Evolutionary conservation across 768 basidiomycete species (phyloP).

Genomic region (Hemileccinum rubropunctum): DNA sequence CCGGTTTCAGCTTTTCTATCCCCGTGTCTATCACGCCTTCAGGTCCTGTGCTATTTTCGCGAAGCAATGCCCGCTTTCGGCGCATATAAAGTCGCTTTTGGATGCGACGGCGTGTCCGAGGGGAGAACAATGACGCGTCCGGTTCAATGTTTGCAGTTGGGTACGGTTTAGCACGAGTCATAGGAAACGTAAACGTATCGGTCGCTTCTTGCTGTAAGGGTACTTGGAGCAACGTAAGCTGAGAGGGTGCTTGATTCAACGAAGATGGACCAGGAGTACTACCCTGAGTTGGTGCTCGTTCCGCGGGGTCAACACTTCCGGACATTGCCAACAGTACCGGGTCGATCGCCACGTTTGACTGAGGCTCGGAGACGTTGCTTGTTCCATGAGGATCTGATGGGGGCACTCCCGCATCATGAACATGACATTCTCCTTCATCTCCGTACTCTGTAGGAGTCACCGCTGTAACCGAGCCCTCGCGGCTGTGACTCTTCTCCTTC

Average conservation of each 20-base stretch:
- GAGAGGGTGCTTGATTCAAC: not conserved
- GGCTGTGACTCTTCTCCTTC: slow-evolving; percentile 4
- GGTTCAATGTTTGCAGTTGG: slow-evolving; percentile 1
- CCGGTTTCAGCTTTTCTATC: slow-evolving; percentile 38
- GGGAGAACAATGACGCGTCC: slow-evolving; percentile 37
- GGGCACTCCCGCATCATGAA: no score
- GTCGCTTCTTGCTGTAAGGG: not conserved
- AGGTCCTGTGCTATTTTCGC: slow-evolving; percentile 10
- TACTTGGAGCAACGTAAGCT: not conserved
- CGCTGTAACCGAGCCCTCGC: slow-evolving; percentile 6
- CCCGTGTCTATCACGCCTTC: not conserved
- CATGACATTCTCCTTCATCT: slow-evolving; percentile 1
- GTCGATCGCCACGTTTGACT: slow-evolving; percentile 27
- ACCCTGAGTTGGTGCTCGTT: not conserved
- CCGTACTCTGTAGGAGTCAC: not conserved
- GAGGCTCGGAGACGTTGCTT: not conserved
- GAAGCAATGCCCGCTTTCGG: slow-evolving; percentile 55
- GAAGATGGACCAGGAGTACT: not conserved
- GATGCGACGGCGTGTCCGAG: slow-evolving; percentile 50
- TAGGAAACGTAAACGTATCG: not conserved
- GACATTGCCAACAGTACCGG: slow-evolving; percentile 30
- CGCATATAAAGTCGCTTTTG: slow-evolving; percentile 73
- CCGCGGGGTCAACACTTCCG: slow-evolving; percentile 2
- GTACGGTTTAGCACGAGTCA: not conserved
- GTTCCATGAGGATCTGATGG: no score